These are phyloP conservation scores for Psilocybe cyanescens DNA, from an alignment of 768 basidiomycete genomes.

Conservation along the genomic window DNA sequence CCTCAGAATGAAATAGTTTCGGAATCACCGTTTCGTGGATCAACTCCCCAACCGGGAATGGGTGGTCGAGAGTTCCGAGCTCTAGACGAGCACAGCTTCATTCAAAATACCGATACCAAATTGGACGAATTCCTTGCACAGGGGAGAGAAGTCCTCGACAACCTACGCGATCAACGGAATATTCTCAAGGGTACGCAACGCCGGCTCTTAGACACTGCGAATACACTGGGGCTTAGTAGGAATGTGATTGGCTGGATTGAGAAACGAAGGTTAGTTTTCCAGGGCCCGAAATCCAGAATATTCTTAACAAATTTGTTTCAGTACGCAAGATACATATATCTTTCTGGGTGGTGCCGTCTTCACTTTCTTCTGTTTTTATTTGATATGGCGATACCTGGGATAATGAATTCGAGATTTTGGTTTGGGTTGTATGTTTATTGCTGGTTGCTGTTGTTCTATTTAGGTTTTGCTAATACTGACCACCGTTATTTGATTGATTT, in stretches of 20 bases:
- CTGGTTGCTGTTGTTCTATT: slow-evolving; percentile 15
- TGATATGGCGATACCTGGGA: slow-evolving; percentile 92
- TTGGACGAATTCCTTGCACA: slow-evolving; percentile 93
- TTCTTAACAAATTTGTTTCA: slow-evolving; percentile 30
- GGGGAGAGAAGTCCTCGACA: slow-evolving; percentile 89
- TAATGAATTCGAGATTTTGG: slow-evolving; percentile 24
- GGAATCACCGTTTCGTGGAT: slow-evolving; percentile 84
- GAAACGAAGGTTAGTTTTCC: slow-evolving; percentile 72
- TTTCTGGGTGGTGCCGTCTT: slow-evolving; percentile 83
- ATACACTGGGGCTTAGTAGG: slow-evolving; percentile 91
- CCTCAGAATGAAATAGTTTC: slow-evolving; percentile 56
- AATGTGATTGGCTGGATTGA: slow-evolving; percentile 99
- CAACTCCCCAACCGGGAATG: slow-evolving; percentile 56
- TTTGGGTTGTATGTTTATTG: slow-evolving; percentile 12
- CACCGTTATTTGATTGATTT: not conserved
- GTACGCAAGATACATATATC: slow-evolving; percentile 95
- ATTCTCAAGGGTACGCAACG: slow-evolving; percentile 95
- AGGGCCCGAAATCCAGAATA: not conserved
- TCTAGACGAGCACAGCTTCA: slow-evolving; percentile 86
- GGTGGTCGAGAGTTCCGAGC: slow-evolving; percentile 76
- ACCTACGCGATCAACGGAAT: slow-evolving; percentile 89
- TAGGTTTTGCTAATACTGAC: slow-evolving; percentile 22
- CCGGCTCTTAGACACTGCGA: slow-evolving; percentile 86
- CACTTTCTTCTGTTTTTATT: slow-evolving; percentile 92
- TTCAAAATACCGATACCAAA: slow-evolving; percentile 78